Evolutionary conservation across 768 basidiomycete species (phyloP).

Genomic region (Saitozyma podzolica): DNA sequence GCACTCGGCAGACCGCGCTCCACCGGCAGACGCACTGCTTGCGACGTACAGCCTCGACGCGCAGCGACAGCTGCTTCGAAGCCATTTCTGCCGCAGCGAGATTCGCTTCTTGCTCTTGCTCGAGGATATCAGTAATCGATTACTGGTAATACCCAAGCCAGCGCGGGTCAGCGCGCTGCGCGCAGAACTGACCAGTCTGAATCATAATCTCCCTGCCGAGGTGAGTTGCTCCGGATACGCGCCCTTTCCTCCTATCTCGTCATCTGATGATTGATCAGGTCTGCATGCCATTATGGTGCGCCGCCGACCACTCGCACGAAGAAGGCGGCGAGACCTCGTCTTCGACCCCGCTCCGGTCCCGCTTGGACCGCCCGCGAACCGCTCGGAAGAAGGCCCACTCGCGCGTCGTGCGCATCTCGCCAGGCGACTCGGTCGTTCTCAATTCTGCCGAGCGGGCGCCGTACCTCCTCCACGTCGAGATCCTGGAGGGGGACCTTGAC

Average conservation of each 20-base stretch:
- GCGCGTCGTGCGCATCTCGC: conserved; percentile 93
- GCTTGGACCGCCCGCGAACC: conserved; percentile 51
- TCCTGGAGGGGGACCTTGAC: conserved; percentile 83
- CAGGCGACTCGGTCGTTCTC: conserved; percentile 93
- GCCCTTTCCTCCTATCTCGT: background rate
- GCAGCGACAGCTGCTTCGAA: conserved; percentile 72
- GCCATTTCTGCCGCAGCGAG: conserved; percentile 90
- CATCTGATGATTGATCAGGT: conserved; percentile 28
- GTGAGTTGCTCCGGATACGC: conserved; percentile 54
- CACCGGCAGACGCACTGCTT: conserved; percentile 58
- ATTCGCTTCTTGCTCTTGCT: conserved; percentile 82
- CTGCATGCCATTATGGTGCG: conserved; percentile 56
- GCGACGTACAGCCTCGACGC: conserved; percentile 67
- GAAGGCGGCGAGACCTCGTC: conserved; percentile 50
- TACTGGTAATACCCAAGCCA: conserved; percentile 87
- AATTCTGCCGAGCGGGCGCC: conserved; percentile 97
- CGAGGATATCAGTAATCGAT: conserved; percentile 87
- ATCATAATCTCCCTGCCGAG: conserved; percentile 95
- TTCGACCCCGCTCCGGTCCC: conserved; percentile 61
- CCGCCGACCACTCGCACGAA: conserved; percentile 53
- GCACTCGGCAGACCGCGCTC: conserved; percentile 30
- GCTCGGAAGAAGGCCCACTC: conserved; percentile 71
- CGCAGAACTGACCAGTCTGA: conserved; percentile 90
- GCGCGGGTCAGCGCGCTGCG: conserved; percentile 94
- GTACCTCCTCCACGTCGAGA: conserved; percentile 87